Percentiles rank a stretch among this genome's conserved stretches.
Evolutionary conservation across 2,329 filamentous ascomycete genomes (phyloP).

Genomic region (Cladophialophora exuberans): DNA sequence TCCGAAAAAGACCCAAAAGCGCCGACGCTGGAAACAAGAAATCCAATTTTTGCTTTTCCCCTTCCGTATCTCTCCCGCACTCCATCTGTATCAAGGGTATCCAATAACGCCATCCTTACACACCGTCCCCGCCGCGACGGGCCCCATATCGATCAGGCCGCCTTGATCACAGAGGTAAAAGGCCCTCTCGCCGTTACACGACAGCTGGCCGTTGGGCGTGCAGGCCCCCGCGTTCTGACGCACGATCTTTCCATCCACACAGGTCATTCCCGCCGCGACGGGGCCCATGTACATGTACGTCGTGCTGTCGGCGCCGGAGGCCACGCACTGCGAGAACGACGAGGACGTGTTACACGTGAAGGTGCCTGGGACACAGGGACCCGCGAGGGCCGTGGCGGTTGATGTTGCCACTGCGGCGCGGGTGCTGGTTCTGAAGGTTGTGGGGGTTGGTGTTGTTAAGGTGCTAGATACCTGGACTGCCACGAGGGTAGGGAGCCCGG

Average conservation of each 20-base stretch:
- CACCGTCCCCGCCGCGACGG: slow-evolving; percentile 42
- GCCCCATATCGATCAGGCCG: slow-evolving; percentile 41
- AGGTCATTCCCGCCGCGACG: slow-evolving; percentile 30
- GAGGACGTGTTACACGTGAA: slow-evolving; percentile 41
- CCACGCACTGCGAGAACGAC: slow-evolving; percentile 41
- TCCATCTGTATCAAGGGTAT: too few species aligned
- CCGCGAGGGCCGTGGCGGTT: slow-evolving; percentile 14
- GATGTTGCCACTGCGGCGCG: neutral
- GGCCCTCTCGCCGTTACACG: slow-evolving; percentile 22
- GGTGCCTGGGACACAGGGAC: slow-evolving; percentile 35
- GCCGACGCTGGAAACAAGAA: neutral
- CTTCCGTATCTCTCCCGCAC: too few species aligned
- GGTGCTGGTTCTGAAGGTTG: neutral
- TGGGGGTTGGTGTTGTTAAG: slow-evolving; percentile 7
- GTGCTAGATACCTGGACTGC: slow-evolving; percentile 1
- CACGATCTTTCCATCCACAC: slow-evolving; percentile 26
- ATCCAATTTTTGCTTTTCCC: too few species aligned
- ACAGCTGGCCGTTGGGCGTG: slow-evolving; percentile 22
- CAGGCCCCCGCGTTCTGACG: slow-evolving; percentile 27
- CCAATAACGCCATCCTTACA: slow-evolving; percentile 32
- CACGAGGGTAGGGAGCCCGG: neutral
- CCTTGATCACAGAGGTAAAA: slow-evolving; percentile 32
- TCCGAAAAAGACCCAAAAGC: neutral
- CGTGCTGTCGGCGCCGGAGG: slow-evolving; percentile 18
- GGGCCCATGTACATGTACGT: slow-evolving; percentile 30